Evolutionary conservation across 331 rosid species (phyloP).

Genomic region (Cucumis variabilis): DNA sequence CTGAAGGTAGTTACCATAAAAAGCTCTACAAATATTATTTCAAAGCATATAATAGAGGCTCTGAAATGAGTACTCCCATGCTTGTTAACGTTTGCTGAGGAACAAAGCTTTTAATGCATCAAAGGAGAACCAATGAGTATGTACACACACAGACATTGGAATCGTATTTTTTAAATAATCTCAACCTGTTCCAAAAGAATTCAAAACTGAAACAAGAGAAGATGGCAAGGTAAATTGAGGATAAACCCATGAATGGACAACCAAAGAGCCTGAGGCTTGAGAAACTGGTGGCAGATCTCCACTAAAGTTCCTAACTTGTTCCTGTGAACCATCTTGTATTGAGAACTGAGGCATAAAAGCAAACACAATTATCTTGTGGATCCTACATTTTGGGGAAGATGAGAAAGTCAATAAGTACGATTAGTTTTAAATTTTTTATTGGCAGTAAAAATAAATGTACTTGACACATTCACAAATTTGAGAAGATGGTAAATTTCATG

Average conservation of each 20-base stretch:
- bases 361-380: slow-evolving; percentile 51
- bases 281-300: slow-evolving; percentile 39
- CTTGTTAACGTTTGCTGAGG: slow-evolving; percentile 65
- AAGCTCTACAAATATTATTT: slow-evolving; percentile 68
- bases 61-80: slow-evolving; percentile 91
- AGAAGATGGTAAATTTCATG: background rate
- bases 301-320: slow-evolving; percentile 46
- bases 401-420: slow-evolving; percentile 8
- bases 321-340: slow-evolving; percentile 42
- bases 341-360: slow-evolving; percentile 50
- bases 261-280: slow-evolving; percentile 39
- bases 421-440: background rate
- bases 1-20: slow-evolving; percentile 70
- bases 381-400: slow-evolving; percentile 39
- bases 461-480: slow-evolving; percentile 4
- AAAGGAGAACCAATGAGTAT: slow-evolving; percentile 20
- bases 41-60: slow-evolving; percentile 90
- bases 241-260: slow-evolving; percentile 87
- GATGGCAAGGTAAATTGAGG: slow-evolving; percentile 86
- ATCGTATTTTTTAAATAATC: slow-evolving; percentile 46
- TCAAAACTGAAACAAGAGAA: slow-evolving; percentile 71
- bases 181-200: slow-evolving; percentile 70
- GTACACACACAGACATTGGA: background rate
- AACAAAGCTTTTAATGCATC: slow-evolving; percentile 75
- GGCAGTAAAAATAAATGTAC: background rate